Conservation (phyloP, 1,284 basidiomycete genomes). For the Sanghuangporus baumii region DNA sequence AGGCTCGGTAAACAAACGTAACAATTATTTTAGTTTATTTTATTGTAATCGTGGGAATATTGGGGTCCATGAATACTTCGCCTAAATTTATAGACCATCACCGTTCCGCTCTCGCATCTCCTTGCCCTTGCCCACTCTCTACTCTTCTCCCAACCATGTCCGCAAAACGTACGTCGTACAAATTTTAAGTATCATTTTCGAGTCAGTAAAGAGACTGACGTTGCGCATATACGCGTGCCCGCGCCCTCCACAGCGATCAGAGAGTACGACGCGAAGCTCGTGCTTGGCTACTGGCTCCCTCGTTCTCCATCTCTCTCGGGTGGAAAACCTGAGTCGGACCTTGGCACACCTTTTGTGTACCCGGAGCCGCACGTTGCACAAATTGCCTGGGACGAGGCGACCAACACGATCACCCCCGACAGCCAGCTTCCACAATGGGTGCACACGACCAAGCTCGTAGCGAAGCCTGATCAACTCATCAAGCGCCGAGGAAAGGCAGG, state of each 20-base stretch:
- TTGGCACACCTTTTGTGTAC: slow-evolving; percentile 59
- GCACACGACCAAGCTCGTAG: slow-evolving; percentile 82
- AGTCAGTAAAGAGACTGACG: background rate
- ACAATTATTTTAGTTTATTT: background rate
- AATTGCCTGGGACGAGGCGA: slow-evolving; percentile 82
- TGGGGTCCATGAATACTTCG: background rate
- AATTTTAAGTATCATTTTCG: background rate
- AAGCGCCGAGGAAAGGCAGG: slow-evolving; percentile 99
- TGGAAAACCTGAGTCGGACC: slow-evolving; percentile 33
- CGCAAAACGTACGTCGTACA: slow-evolving; percentile 16
- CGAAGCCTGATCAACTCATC: slow-evolving; percentile 97
- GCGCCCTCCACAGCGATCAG: slow-evolving; percentile 60
- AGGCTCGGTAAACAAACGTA: background rate
- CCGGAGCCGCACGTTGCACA: slow-evolving; percentile 73
- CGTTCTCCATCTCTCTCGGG: slow-evolving; percentile 63
- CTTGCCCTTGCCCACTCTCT: background rate
- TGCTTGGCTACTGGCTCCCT: slow-evolving; percentile 91
- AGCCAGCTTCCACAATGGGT: slow-evolving; percentile 81
- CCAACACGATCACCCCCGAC: slow-evolving; percentile 78
- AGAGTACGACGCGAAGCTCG: slow-evolving; percentile 93
- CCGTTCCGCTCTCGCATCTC: background rate
- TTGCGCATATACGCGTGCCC: slow-evolving; percentile 9
- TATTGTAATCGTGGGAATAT: slow-evolving; percentile 9
- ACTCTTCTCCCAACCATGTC: slow-evolving; percentile 8
- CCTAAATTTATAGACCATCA: slow-evolving; percentile 6